phyloP scores from a whole-genome alignment of 305 asterid species.

The Ajuga reptans region DNA sequence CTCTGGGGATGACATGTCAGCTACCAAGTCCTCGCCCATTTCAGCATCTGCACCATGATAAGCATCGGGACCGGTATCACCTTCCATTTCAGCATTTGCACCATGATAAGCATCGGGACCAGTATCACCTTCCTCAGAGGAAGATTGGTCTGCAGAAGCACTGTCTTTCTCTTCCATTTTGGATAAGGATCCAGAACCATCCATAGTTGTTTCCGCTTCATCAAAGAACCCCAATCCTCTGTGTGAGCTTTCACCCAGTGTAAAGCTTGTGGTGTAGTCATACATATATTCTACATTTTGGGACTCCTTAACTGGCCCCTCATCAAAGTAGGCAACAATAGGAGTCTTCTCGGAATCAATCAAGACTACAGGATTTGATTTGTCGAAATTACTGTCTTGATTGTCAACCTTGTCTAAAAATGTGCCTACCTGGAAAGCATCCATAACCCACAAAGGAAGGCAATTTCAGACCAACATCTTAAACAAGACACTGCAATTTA shows the following conservation, averaged over 20 bases:
- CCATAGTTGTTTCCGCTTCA: conserved; percentile 35
- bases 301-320: conserved; percentile 39
- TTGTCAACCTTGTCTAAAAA: conserved; percentile 21
- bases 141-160: conserved; percentile 31
- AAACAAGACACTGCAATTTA: neutral
- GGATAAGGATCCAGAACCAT: conserved; percentile 37
- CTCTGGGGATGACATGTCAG: conserved; percentile 30
- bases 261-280: conserved; percentile 53
- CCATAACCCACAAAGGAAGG: neutral
- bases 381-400: conserved; percentile 23
- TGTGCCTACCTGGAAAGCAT: conserved; percentile 39
- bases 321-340: conserved; percentile 54
- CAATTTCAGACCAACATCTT: conserved; percentile 5
- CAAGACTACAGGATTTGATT: conserved; percentile 42
- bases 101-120: conserved; percentile 23
- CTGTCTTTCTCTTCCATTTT: conserved; percentile 43
- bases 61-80: conserved; percentile 26
- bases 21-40: conserved; percentile 31
- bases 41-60: conserved; percentile 24
- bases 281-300: conserved; percentile 38
- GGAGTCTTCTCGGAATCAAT: conserved; percentile 49
- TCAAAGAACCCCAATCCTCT: conserved; percentile 66
- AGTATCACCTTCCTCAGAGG: conserved; percentile 39
- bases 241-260: conserved; percentile 54
- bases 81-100: conserved; percentile 30